A percentile compares a stretch with the other conserved stretches of the same genome.
Evolutionary conservation across 1,139 yeast genomes (phyloP).

Genomic region (Wickerhamomyces sp.): DNA sequence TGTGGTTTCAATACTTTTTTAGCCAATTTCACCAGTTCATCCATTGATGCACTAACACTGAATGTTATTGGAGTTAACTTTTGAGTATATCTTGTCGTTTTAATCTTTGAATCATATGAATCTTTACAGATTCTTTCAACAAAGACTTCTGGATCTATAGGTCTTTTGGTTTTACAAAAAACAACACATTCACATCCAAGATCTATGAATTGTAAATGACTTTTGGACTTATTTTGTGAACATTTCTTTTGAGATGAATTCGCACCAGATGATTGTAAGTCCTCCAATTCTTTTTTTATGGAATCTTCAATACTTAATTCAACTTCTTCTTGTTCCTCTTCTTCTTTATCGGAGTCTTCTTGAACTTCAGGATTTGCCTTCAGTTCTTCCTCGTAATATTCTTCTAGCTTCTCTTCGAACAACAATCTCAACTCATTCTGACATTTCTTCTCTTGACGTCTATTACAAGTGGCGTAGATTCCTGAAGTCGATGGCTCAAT

Average conservation of each 20-base stretch:
- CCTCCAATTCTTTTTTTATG: conserved; percentile 62
- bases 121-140: conserved; percentile 62
- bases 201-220: conserved; percentile 57
- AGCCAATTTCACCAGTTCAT: conserved; percentile 58
- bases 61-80: conserved; percentile 73
- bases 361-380: conserved; percentile 5
- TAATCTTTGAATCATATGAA: conserved; percentile 42
- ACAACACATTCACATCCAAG: conserved; percentile 81
- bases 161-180: conserved; percentile 73
- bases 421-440: conserved; percentile 65
- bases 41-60: conserved; percentile 69
- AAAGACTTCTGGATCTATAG: conserved; percentile 71
- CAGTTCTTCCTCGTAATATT: conserved; percentile 43
- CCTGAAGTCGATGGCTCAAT: conserved; percentile 82
- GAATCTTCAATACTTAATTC: conserved; percentile 69
- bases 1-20: conserved; percentile 57
- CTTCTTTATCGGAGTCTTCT: conserved; percentile 22
- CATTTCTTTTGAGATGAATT: conserved; percentile 13
- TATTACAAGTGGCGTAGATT: conserved; percentile 76
- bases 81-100: conserved; percentile 68
- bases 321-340: conserved; percentile 29
- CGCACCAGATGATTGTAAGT: conserved; percentile 25
- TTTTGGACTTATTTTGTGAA: conserved; percentile 34
- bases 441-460: conserved; percentile 74
- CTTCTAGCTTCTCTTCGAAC: conserved; percentile 53